These are phyloP conservation scores for Solanum hybrid DNA, from an alignment of 305 asterid genomes.

Conservation along the genomic window DNA sequence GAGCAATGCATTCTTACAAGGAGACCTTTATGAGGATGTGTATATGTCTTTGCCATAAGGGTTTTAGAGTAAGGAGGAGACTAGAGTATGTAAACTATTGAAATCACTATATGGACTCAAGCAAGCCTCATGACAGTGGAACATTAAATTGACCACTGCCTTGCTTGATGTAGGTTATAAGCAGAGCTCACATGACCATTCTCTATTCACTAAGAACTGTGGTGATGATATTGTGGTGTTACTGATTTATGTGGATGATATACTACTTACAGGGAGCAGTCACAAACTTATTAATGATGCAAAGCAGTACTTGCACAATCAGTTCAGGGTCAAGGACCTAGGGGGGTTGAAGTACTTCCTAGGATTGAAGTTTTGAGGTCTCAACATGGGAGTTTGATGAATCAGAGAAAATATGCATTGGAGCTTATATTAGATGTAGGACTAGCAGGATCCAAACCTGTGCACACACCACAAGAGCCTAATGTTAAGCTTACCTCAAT, in stretches of 20 bases:
- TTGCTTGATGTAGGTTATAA: not conserved
- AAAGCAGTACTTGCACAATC: not conserved
- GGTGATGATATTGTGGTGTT: not conserved
- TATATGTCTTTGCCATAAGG: not conserved
- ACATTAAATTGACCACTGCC: not conserved
- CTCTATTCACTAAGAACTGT: not conserved
- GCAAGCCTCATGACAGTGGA: not conserved
- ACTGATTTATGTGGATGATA: not conserved
- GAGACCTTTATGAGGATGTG: not conserved
- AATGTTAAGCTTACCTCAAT: not conserved
- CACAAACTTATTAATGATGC: not conserved
- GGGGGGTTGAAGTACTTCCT: not conserved
- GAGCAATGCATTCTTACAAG: not conserved
- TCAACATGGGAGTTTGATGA: too few species aligned
- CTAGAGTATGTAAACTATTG: not conserved
- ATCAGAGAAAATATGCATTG: not conserved
- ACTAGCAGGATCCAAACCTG: not conserved
- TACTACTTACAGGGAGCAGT: not conserved
- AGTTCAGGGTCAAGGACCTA: not conserved
- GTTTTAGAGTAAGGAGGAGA: not conserved
- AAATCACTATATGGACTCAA: not conserved
- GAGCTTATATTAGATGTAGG: not conserved
- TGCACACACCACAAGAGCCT: not conserved
- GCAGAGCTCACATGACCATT: not conserved
- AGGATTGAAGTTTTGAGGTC: not conserved